Percentiles rank a stretch among this genome's conserved stretches.
Evolutionary conservation across 2,329 filamentous ascomycete genomes (phyloP).

Genomic region (Colletotrichum horii): DNA sequence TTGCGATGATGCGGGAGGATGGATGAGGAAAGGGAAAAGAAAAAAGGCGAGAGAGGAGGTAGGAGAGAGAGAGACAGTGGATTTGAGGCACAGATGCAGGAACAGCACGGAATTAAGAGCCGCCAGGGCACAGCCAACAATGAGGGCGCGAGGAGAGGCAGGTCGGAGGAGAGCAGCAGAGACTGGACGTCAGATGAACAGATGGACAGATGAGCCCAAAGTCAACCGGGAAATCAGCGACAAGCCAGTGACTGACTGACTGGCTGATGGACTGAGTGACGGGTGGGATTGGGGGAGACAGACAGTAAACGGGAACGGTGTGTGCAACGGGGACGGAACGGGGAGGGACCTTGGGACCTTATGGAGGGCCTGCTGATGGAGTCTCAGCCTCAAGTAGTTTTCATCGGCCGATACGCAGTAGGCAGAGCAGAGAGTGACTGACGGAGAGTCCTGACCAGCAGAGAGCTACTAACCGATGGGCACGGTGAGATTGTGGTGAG

Average conservation of each 20-base stretch:
- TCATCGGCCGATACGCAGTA: not conserved
- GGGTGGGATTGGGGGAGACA: not conserved
- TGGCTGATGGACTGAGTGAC: not conserved
- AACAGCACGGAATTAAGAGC: conserved; percentile 25
- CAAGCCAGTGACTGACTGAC: not conserved
- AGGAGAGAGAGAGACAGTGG: not conserved
- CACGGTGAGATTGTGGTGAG: not conserved
- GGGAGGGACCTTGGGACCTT: conserved; percentile 22
- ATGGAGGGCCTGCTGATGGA: conserved; percentile 43
- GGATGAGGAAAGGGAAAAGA: conserved; percentile 11
- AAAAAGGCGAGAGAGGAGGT: not conserved
- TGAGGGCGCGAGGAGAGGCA: conserved; percentile 15
- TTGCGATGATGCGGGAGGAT: not conserved
- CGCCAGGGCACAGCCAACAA: conserved; percentile 5
- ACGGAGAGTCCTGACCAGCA: conserved; percentile 6
- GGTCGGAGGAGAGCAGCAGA: not conserved
- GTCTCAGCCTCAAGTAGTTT: conserved; percentile 41
- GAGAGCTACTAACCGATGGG: not conserved
- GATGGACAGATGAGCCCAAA: conserved; percentile 27
- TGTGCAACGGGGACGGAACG: not conserved
- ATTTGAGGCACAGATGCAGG: conserved; percentile 31
- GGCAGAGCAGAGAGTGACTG: not conserved
- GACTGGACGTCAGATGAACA: conserved; percentile 24
- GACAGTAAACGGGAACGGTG: not conserved
- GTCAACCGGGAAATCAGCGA: conserved; percentile 14